A percentile compares a stretch with the other conserved stretches of the same genome.
These are phyloP conservation scores for Neocatenulostroma microsporum DNA, from an alignment of 2,329 filamentous ascomycete species.

Conservation along the genomic window DNA sequence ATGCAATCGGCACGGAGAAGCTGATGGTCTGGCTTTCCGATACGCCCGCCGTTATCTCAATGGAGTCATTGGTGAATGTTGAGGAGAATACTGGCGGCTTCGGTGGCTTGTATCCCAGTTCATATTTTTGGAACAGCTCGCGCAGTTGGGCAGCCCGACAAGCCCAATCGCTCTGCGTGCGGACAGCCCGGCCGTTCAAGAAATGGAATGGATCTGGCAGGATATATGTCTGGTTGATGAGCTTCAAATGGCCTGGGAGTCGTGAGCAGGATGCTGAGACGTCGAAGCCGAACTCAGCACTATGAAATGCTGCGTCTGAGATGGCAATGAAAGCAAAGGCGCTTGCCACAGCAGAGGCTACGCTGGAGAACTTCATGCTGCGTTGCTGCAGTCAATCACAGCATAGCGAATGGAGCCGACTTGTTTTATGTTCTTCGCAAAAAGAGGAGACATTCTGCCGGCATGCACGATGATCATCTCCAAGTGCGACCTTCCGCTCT, in stretches of 20 bases:
- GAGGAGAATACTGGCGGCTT: conserved; percentile 7
- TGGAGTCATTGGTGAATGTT: conserved; percentile 3
- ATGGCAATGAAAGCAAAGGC: too few species aligned
- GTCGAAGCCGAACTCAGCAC: neutral
- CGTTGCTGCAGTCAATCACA: too few species aligned
- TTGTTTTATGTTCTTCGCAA: too few species aligned
- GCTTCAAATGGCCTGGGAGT: neutral
- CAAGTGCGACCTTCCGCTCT: too few species aligned
- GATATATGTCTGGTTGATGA: conserved; percentile 6
- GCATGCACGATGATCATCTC: too few species aligned
- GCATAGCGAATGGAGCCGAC: too few species aligned
- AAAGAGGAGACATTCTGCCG: too few species aligned
- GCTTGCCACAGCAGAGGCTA: too few species aligned
- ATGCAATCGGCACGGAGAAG: conserved; percentile 6
- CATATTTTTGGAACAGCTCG: conserved; percentile 5
- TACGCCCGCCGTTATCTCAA: conserved; percentile 2
- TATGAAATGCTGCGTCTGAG: too few species aligned
- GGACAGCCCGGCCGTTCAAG: conserved; percentile 1
- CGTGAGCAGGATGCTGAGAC: neutral
- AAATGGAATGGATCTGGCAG: conserved; percentile 6
- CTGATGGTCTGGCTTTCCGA: conserved; percentile 4
- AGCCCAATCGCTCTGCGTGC: neutral
- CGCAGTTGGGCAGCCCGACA: conserved; percentile 3
- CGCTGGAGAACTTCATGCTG: too few species aligned
- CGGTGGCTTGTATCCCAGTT: conserved; percentile 6